Conservation (phyloP, 2,329 filamentous ascomycete genomes). For the Lecanicillium sp. region DNA sequence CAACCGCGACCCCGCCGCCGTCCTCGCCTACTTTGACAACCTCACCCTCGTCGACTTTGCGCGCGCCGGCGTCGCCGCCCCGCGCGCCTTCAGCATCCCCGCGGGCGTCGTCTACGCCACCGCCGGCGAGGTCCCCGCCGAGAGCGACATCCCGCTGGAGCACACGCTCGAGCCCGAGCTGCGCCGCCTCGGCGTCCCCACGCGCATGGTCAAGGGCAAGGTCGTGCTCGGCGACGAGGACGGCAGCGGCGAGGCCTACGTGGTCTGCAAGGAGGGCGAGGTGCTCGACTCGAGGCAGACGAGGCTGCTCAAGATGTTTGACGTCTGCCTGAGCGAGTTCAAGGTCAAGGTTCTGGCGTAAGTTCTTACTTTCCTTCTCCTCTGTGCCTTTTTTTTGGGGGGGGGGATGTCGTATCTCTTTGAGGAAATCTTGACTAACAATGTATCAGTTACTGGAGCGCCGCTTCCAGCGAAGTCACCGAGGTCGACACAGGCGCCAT, state of each 20-base stretch:
- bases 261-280: constrained; percentile 79
- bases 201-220: constrained; percentile 79
- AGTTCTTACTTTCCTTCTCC: constrained; percentile 27
- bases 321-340: constrained; percentile 86
- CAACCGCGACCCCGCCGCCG: constrained; percentile 60
- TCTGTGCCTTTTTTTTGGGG: too few relatives aligned
- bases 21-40: constrained; percentile 66
- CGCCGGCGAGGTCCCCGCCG: constrained; percentile 70
- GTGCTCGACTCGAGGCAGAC: constrained; percentile 87
- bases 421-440: constrained; percentile 15
- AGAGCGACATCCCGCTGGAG: constrained; percentile 80
- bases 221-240: constrained; percentile 61
- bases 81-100: constrained; percentile 73
- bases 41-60: constrained; percentile 82
- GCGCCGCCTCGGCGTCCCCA: constrained; percentile 83
- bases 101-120: constrained; percentile 74
- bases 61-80: constrained; percentile 71
- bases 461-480: constrained; percentile 53
- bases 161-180: constrained; percentile 88
- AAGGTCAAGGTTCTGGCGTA: constrained; percentile 71
- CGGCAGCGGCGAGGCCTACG: constrained; percentile 56
- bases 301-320: constrained; percentile 87
- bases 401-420: neutral
- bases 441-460: constrained; percentile 52
- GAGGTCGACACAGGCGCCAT: constrained; percentile 40